Base-by-base conservation (phyloP, 371 early-diverging fungal species). In the Saksenaea oblongispora region DNA sequence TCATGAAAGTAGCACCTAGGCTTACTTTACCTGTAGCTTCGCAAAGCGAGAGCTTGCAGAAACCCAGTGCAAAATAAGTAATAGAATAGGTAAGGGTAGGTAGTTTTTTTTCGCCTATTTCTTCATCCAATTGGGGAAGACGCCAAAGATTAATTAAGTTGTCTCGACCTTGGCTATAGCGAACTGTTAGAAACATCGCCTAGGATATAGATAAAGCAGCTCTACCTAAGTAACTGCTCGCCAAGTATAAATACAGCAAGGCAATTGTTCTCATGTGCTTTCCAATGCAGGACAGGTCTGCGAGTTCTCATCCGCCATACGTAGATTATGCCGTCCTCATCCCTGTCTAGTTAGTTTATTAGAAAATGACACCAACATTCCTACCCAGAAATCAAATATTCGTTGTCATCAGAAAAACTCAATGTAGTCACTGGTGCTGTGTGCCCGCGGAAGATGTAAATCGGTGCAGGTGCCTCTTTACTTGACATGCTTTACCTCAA, bases 101-200 rank as follows among this genome's bases (percentile, higher is more conserved):
- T 34, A 36, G 51, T 59, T 51, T 15, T 18, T 11, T 35, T 26
- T 56, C 18, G 10, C 42, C 28, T n/a, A 37, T 44, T 62, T 59
- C 56, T 26, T 63, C 57, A 15, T 64, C 51, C 10, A 47, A 22
- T 17, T 17, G 37, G 5, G 35, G 42, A 5, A 79, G 56, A 61
- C 77, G 57, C 84, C 84, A 84, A 14, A 80, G 59, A 63, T 82
- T 68, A 24, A 84, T 73, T 39, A 39, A 59, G 62, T 80, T 74
- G 66, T 84, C 84, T 70, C 84, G 65, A 5, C 84, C 82, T 39
- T 84, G 82, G 59, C 84, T 84, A 62, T 37, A 18, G 54, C 13
- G 41, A 10, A 36, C 5, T 61, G 26, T 53, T 41, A 54, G n/a
- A 37, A 17, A 35, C 24, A 11, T 15, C 14, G 3, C 10, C 14